These are phyloP conservation scores for Botrytis elliptica DNA, from an alignment of 2,329 filamentous ascomycete species.

Conservation along the genomic window DNA sequence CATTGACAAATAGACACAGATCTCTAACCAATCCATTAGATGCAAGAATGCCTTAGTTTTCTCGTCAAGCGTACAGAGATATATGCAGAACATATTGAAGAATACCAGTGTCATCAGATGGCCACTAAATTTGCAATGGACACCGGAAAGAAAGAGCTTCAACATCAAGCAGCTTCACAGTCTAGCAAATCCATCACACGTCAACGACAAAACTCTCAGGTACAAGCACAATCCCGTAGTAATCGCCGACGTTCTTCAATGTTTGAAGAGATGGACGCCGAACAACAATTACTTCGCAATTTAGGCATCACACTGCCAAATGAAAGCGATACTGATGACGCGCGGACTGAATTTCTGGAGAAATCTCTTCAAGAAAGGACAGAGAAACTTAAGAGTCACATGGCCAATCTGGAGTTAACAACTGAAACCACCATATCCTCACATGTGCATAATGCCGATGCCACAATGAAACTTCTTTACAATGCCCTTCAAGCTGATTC, in stretches of 20 bases:
- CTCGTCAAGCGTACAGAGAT: constrained; percentile 49
- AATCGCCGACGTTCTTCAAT: constrained; percentile 34
- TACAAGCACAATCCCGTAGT: constrained; percentile 35
- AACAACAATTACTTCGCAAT: constrained; percentile 46
- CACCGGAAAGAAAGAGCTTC: constrained; percentile 47
- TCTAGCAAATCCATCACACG: constrained; percentile 23
- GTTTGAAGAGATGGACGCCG: constrained; percentile 41
- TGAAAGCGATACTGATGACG: constrained; percentile 35
- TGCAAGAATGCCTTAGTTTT: constrained; percentile 52
- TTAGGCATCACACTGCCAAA: constrained; percentile 47
- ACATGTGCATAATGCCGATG: constrained; percentile 48
- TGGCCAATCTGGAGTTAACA: constrained; percentile 48
- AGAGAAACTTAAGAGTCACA: constrained; percentile 47
- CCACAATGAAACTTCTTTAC: constrained; percentile 50
- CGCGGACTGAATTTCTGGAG: constrained; percentile 35
- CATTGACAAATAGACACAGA: background rate
- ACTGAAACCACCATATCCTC: constrained; percentile 48
- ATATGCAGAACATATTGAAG: constrained; percentile 45
- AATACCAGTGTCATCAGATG: constrained; percentile 48
- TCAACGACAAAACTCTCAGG: constrained; percentile 25
- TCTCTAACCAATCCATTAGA: constrained; percentile 40
- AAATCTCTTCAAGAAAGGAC: constrained; percentile 41
- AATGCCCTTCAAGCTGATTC: constrained; percentile 56
- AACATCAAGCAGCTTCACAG: constrained; percentile 15
- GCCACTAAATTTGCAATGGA: constrained; percentile 43